Percentiles rank a stretch among this genome's conserved stretches.
Evolutionary conservation across 768 basidiomycete species (phyloP).

Genomic region (Suillus decipiens): DNA sequence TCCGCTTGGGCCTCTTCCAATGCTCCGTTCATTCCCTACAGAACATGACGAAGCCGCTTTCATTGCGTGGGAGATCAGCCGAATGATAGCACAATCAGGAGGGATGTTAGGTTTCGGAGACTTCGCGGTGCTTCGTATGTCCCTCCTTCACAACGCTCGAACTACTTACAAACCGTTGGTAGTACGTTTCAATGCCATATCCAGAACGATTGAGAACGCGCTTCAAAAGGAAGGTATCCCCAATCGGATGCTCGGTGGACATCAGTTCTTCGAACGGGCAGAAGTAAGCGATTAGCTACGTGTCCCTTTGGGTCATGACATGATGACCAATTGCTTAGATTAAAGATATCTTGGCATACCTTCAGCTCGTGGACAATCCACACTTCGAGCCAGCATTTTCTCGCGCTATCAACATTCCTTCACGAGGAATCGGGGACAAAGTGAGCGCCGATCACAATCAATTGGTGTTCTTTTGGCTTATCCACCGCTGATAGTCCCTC

Average conservation of each 20-base stretch:
- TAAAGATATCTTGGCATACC: constrained; percentile 79
- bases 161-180: constrained; percentile 7
- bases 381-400: constrained; percentile 63
- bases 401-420: constrained; percentile 73
- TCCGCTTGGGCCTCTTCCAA: constrained; percentile 58
- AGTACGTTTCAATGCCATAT: constrained; percentile 85
- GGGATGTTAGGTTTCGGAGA: constrained; percentile 72
- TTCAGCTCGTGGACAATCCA: constrained; percentile 82
- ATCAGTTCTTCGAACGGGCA: constrained; percentile 83
- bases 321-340: constrained; percentile 43
- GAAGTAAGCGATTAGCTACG: constrained; percentile 49
- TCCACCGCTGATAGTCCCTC: constrained; percentile 48
- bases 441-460: constrained; percentile 34
- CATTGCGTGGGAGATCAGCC: constrained; percentile 77
- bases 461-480: not conserved
- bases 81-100: constrained; percentile 72
- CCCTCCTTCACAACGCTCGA: not conserved
- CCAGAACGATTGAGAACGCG: constrained; percentile 71
- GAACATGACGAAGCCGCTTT: constrained; percentile 70
- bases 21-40: constrained; percentile 50
- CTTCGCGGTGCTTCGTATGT: constrained; percentile 80
- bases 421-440: constrained; percentile 77
- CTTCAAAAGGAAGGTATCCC: constrained; percentile 82
- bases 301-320: not conserved
- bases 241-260: constrained; percentile 71